These are phyloP conservation scores for Alnus glutinosa DNA, from an alignment of 306 rosid species.

Conservation along the genomic window DNA sequence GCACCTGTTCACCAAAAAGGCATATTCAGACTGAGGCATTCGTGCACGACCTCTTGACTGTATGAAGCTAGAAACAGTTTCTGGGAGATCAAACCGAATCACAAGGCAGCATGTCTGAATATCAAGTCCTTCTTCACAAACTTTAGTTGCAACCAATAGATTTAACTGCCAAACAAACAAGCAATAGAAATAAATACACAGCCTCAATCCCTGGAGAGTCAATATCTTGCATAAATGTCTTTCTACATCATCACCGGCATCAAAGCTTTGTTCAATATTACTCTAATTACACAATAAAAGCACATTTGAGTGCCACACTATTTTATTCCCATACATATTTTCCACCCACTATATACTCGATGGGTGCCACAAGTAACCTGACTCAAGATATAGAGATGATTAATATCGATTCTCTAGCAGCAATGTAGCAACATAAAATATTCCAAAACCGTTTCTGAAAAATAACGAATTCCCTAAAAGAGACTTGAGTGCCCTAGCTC, in stretches of 20 bases:
- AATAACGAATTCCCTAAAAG: neutral
- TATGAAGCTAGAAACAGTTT: constrained; percentile 96
- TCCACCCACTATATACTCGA: neutral
- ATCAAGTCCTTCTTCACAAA: constrained; percentile 99
- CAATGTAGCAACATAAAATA: neutral
- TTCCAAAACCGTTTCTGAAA: neutral
- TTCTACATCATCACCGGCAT: neutral
- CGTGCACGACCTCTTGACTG: constrained; percentile 99
- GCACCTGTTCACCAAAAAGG: constrained; percentile 90
- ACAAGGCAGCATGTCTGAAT: constrained; percentile 97
- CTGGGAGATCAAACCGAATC: constrained; percentile 94
- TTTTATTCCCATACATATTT: neutral
- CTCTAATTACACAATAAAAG: neutral
- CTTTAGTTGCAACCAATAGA: constrained; percentile 92
- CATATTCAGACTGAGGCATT: constrained; percentile 87
- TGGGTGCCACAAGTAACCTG: neutral
- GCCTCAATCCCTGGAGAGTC: constrained; percentile 18
- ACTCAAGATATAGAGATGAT: neutral
- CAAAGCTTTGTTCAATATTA: neutral
- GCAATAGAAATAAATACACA: constrained; percentile 26
- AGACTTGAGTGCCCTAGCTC: neutral
- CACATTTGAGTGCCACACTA: neutral
- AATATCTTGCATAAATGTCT: constrained; percentile 10
- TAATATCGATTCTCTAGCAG: neutral
- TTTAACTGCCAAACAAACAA: constrained; percentile 65